Percentiles rank a stretch among this genome's conserved stretches.
phyloP scores from a whole-genome alignment of 176 grass and related monocot species.

The Lolium rigidum region DNA sequence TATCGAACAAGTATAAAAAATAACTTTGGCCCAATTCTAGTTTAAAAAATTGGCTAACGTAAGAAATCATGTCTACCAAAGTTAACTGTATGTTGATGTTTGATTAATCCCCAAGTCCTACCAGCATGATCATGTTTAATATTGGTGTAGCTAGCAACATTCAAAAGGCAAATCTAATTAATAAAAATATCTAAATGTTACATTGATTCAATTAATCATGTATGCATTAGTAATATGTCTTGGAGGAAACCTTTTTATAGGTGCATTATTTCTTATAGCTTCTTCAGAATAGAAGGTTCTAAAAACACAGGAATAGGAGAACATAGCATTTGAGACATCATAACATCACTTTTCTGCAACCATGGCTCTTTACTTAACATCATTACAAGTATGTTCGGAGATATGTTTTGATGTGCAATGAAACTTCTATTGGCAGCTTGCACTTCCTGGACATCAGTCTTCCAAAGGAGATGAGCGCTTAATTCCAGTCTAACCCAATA shows the following conservation, averaged over 20 bases:
- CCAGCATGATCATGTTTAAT: not conserved
- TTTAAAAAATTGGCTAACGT: not conserved
- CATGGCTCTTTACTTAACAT: not conserved
- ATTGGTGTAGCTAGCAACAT: not conserved
- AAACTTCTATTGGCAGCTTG: conserved; percentile 49
- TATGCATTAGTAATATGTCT: conserved; percentile 5
- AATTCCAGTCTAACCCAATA: conserved; percentile 14
- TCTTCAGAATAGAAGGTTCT: not conserved
- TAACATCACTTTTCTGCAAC: not conserved
- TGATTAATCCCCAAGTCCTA: conserved; percentile 11
- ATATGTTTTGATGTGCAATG: conserved; percentile 1
- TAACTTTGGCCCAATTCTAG: not conserved
- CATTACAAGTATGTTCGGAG: conserved; percentile 13
- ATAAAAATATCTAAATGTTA: not conserved
- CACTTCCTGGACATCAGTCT: conserved; percentile 77
- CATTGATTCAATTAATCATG: not conserved
- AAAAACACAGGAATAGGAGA: not conserved
- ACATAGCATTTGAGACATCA: not conserved
- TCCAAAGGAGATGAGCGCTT: conserved; percentile 73
- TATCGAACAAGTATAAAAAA: not conserved
- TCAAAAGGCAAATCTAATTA: not conserved
- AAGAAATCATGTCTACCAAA: not conserved
- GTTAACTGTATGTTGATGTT: not conserved
- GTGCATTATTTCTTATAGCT: not conserved
- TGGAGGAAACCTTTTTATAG: not conserved